Base-by-base conservation (phyloP, 139 green algal genomes). In the Coelastrella sp. region DNA sequence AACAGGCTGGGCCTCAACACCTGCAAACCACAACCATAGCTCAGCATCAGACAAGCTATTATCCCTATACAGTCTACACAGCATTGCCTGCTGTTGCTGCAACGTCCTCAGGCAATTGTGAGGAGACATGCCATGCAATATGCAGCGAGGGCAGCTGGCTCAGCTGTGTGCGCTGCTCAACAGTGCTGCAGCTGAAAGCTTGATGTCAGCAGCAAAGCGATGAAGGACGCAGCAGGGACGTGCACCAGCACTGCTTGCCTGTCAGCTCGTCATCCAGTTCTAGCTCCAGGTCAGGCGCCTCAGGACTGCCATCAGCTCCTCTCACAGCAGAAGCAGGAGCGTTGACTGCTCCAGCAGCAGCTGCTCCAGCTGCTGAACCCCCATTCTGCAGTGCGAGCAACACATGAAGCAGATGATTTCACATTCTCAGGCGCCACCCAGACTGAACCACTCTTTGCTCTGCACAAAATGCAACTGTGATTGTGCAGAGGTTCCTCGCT, bases 241-340 rank as follows among this genome's bases (percentile, higher is more conserved):
- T 49, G 35, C 35, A 49, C 35, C 35, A 49, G 3, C 35, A 49
- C 35, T 49, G 35, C 35, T 49, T 27, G 22, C 72, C 11, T 27
- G 79, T 35, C 22, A 63, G 11, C 57, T 82, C 78, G 24, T 85
- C 75, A 6, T 90, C 87, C 75, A 82, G 27, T 20, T 91, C 87
- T 8, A 82, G 49, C 63, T 87, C 78, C 49, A 91, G 78, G 7
- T 78, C 87, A 80, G 87, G 87, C 9, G 87, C 87, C 75, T 87
- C 27, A 6, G 87, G 87, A 66, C 87, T 91, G 65, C 78, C 76
- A 7, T 12, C 74, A 61, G 74, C 65, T 8, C 66, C 76, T 6
- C 10, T 56, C 20, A n/a, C 35, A 58, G 7, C 87, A 76, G 65
- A 49, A 80, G 68, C 70, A 70, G 56, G 35, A 56, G 68, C 0